phyloP scores from a whole-genome alignment of 345 rosid species.

The Linum lewisii region DNA sequence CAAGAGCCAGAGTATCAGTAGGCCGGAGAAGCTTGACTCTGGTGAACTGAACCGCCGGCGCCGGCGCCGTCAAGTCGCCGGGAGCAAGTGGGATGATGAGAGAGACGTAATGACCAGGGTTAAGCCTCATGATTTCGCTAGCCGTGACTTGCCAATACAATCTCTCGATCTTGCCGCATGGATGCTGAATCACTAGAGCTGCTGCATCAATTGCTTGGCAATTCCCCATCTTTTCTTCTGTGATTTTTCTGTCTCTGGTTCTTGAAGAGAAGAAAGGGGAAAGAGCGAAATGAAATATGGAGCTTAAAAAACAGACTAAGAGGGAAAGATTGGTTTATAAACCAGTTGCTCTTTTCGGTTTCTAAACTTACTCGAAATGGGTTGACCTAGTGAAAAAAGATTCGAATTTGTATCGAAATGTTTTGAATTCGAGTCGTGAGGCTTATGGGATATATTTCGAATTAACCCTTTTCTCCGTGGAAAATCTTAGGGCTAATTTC shows the following conservation, averaged over 20 bases:
- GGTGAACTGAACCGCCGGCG: constrained; percentile 49
- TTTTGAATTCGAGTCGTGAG: no score
- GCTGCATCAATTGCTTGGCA: constrained; percentile 98
- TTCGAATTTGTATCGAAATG: no score
- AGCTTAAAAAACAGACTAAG: constrained; percentile 9
- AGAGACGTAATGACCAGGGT: constrained; percentile 96
- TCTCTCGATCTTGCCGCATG: constrained; percentile 73
- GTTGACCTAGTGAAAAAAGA: no score
- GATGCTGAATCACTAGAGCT: constrained; percentile 85
- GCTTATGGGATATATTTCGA: no score
- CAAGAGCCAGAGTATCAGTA: constrained; percentile 65
- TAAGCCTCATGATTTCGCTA: constrained; percentile 62
- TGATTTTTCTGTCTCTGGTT: neutral
- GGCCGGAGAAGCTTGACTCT: constrained; percentile 92
- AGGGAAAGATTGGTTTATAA: no score
- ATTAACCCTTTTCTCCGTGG: no score
- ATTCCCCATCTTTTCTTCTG: constrained; percentile 88
- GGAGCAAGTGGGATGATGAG: constrained; percentile 62
- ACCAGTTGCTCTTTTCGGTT: no score
- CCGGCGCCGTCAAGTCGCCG: constrained; percentile 10
- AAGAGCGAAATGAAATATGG: constrained; percentile 3
- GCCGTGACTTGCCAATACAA: constrained; percentile 57
- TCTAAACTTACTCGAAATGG: no score
- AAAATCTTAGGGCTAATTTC: no score
- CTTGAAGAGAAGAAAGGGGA: neutral